phyloP scores from a whole-genome alignment of 2,329 filamentous ascomycete species.

The Dryadomyces quercivorus region DNA sequence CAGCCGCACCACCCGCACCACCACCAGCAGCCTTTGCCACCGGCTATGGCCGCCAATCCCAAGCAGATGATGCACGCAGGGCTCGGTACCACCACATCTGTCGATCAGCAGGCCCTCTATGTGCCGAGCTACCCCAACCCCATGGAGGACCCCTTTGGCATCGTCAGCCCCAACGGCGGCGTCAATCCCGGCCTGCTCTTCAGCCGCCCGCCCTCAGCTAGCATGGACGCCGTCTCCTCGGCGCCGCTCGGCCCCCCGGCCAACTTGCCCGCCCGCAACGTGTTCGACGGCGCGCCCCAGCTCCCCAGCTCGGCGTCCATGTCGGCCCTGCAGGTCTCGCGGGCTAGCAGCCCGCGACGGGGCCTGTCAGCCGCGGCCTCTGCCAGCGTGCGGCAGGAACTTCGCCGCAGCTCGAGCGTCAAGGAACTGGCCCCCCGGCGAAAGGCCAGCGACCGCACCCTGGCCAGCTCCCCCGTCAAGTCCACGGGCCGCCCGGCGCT shows the following conservation, averaged over 20 bases:
- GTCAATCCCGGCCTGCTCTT: conserved; percentile 50
- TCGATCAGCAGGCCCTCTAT: conserved; percentile 22
- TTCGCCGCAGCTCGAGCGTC: conserved; percentile 33
- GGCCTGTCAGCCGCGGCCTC: conserved; percentile 18
- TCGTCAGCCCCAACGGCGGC: conserved; percentile 31
- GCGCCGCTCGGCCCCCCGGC: conserved; percentile 5
- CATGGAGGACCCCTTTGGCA: conserved; percentile 39
- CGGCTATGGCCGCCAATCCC: not conserved
- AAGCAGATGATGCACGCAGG: conserved; percentile 29
- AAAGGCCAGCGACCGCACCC: conserved; percentile 27
- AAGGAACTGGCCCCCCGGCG: conserved; percentile 28
- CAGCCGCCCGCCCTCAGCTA: conserved; percentile 36
- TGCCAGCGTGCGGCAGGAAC: conserved; percentile 20
- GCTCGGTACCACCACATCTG: conserved; percentile 25
- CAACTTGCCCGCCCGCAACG: conserved; percentile 5
- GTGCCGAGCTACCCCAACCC: conserved; percentile 28
- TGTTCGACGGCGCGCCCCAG: conserved; percentile 13
- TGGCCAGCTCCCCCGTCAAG: conserved; percentile 35
- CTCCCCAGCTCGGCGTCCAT: conserved; percentile 14
- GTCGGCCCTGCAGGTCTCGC: conserved; percentile 13
- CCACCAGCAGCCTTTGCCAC: conserved; percentile 7
- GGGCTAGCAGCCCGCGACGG: conserved; percentile 12
- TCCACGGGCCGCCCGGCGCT: conserved; percentile 33
- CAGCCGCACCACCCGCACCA: conserved; percentile 11
- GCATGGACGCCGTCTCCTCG: conserved; percentile 24